phyloP scores from a whole-genome alignment of 805 yeast genomes.

The Ogataea zsoltii region DNA sequence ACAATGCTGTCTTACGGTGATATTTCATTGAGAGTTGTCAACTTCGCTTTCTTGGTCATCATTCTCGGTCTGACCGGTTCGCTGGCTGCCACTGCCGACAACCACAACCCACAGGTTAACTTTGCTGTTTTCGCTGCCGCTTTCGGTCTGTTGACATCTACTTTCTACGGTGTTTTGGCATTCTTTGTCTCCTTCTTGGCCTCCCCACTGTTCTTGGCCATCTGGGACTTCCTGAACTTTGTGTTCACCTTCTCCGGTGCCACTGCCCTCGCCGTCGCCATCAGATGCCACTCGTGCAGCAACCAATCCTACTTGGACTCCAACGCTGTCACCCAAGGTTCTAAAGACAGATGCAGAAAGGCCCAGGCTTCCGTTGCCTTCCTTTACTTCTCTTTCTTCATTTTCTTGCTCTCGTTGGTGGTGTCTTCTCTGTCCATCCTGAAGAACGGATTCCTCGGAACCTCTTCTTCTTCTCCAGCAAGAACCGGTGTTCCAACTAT shows the following conservation, averaged over 20 bases:
- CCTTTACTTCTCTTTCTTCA: slow-evolving; percentile 79
- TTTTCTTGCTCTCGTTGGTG: slow-evolving; percentile 65
- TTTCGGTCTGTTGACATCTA: slow-evolving; percentile 78
- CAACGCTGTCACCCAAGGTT: slow-evolving; percentile 76
- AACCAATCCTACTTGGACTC: slow-evolving; percentile 61
- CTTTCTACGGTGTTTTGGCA: slow-evolving; percentile 77
- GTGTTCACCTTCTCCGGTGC: slow-evolving; percentile 95
- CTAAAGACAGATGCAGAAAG: slow-evolving; percentile 86
- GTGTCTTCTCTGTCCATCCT: slow-evolving; percentile 51
- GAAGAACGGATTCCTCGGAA: slow-evolving; percentile 60
- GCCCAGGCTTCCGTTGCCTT: slow-evolving; percentile 85
- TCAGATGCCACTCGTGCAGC: slow-evolving; percentile 82
- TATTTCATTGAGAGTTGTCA: slow-evolving; percentile 67
- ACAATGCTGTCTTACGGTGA: slow-evolving; percentile 66
- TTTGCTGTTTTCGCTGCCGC: slow-evolving; percentile 86
- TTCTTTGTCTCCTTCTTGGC: slow-evolving; percentile 77
- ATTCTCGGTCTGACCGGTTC: slow-evolving; percentile 87
- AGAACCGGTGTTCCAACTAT: slow-evolving; percentile 88
- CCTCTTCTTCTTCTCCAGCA: slow-evolving; percentile 50
- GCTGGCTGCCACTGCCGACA: slow-evolving; percentile 63
- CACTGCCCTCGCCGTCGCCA: slow-evolving; percentile 89
- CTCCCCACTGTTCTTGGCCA: slow-evolving; percentile 77
- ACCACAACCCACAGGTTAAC: slow-evolving; percentile 78
- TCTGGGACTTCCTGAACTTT: slow-evolving; percentile 81
- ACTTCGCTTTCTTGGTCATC: slow-evolving; percentile 75